Evolutionary conservation across 164 flowering plant genomes (phyloP).

Genomic region (Pachysandra terminalis): DNA sequence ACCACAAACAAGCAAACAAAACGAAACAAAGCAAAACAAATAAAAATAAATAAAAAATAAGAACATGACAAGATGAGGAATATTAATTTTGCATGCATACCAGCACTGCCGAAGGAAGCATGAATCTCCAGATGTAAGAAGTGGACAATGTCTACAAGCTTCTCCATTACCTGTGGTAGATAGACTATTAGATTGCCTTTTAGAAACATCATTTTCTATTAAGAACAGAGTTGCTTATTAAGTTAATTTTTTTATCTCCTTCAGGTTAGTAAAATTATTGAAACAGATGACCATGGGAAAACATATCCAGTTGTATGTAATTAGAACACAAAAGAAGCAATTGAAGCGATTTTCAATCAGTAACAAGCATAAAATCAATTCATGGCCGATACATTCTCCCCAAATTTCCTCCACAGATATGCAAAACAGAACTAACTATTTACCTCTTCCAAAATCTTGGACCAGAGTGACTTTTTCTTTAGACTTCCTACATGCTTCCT

Average conservation of each 20-base stretch:
- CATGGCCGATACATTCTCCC: not conserved
- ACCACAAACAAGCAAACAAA: no score
- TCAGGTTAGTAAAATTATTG: no score
- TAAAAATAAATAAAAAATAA: no score
- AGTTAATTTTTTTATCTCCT: not conserved
- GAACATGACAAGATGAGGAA: not conserved
- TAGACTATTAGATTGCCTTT: not conserved
- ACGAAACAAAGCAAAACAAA: no score
- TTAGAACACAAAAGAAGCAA: no score
- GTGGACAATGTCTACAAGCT: conserved; percentile 88
- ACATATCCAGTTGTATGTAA: no score
- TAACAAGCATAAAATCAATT: not conserved
- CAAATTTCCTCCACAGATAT: not conserved
- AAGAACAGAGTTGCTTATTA: not conserved
- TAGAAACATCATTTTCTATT: not conserved
- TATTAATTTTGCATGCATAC: conserved; percentile 31
- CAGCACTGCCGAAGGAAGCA: conserved; percentile 68
- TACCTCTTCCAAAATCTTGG: conserved; percentile 96
- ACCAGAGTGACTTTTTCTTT: conserved; percentile 96
- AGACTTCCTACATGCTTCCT: conserved; percentile 80
- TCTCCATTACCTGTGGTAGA: conserved; percentile 80
- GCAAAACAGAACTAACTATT: not conserved
- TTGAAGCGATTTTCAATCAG: no score
- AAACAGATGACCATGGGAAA: no score
- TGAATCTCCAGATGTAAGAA: conserved; percentile 78